These are phyloP conservation scores for Trichoderma sp. DNA, from an alignment of 2,329 filamentous ascomycete species.

Conservation along the genomic window DNA sequence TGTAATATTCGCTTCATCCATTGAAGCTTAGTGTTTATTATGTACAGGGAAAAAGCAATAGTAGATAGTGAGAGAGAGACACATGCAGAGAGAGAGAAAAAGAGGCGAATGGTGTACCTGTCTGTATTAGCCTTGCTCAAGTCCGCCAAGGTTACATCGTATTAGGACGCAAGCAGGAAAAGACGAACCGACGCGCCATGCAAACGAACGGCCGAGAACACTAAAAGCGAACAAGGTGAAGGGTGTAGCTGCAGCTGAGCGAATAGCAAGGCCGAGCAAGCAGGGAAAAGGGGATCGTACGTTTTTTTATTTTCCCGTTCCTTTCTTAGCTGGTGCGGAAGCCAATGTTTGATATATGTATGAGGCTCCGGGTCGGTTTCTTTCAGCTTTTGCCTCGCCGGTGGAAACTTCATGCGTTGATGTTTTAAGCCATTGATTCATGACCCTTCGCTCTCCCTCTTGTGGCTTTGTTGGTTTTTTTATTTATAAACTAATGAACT, in stretches of 20 bases:
- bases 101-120: neutral
- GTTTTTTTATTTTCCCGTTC: neutral
- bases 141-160: constrained; percentile 15
- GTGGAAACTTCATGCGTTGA: constrained; percentile 2
- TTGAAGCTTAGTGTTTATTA: neutral
- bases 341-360: constrained; percentile 18
- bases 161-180: neutral
- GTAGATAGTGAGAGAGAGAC: neutral
- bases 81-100: neutral
- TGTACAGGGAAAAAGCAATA: neutral
- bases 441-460: neutral
- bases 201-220: constrained; percentile 9
- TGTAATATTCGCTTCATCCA: neutral
- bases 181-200: neutral
- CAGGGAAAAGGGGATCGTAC: neutral
- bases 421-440: constrained; percentile 13
- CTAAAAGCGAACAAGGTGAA: neutral
- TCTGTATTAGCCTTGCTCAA: neutral
- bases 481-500: neutral
- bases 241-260: neutral
- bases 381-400: neutral
- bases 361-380: neutral
- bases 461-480: neutral
- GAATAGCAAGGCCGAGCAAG: neutral
- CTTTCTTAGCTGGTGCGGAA: constrained; percentile 2